Percentiles rank a stretch among this genome's conserved stretches.
Conservation (phyloP, 2,329 filamentous ascomycete species). For the Thielaviopsis musarum region DNA sequence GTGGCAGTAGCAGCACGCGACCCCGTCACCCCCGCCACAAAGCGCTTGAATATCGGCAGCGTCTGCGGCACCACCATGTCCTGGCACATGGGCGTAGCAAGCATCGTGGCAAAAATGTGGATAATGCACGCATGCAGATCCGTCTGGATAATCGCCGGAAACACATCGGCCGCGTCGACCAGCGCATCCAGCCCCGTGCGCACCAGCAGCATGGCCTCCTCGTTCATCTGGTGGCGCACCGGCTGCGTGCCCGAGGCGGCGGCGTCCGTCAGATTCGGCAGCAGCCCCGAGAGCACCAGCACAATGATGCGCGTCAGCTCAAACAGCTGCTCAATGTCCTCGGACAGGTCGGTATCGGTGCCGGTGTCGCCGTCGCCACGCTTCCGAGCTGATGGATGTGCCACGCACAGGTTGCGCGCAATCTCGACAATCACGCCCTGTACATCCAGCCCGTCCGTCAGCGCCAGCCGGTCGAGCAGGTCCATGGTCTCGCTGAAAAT, state of each 20-base stretch:
- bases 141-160: constrained; percentile 89
- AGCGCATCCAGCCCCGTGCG: constrained; percentile 69
- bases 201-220: constrained; percentile 71
- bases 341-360: constrained; percentile 60
- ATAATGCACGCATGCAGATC: constrained; percentile 93
- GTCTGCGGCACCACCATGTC: constrained; percentile 76
- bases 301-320: constrained; percentile 94
- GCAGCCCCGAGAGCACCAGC: constrained; percentile 68
- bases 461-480: constrained; percentile 73
- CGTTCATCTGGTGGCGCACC: constrained; percentile 62
- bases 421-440: constrained; percentile 91
- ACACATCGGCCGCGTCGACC: constrained; percentile 87
- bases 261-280: constrained; percentile 60
- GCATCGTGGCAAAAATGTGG: constrained; percentile 87
- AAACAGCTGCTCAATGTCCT: constrained; percentile 96
- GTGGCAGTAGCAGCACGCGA: constrained; percentile 21
- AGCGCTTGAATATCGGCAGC: constrained; percentile 80
- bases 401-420: constrained; percentile 72
- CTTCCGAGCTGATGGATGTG: constrained; percentile 69
- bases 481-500: constrained; percentile 98
- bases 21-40: constrained; percentile 57
- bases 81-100: constrained; percentile 72
- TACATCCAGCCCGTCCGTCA: constrained; percentile 79
- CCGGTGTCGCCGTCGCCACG: constrained; percentile 26
- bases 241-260: constrained; percentile 22